Base-by-base conservation (phyloP, 345 rosid species). In the Durio zibethinus region DNA sequence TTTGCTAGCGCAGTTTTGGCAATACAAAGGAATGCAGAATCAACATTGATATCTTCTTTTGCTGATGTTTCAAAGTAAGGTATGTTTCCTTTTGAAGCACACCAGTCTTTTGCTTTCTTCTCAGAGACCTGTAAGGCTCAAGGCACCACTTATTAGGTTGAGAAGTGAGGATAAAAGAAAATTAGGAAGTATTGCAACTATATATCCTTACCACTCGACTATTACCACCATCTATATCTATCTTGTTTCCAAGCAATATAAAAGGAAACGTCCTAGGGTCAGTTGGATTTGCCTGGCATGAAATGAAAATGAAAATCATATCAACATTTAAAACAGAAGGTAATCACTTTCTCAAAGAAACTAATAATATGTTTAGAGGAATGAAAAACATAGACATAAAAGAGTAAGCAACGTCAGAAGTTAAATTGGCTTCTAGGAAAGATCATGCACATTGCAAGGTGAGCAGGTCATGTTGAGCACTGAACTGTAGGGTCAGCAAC, bases 51-150 rank as follows among this genome's bases (percentile, higher is more conserved):
- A 86, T 93, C 97, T 83, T 95, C 98, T 86, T 95, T 95, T 43
- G 99, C 99, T 23, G 98, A 95, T 72, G 97, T 95, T 88, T 95
- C 99, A 77, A 86, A 92, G 86, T 95, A 95, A 47, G 93, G 90
- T 72, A 95, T 91, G 84, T 90, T 89, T 65, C 98, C 97, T 78
- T 90, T 95, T 11, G 94, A 82, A 57, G 89, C 90, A 78, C 99
- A 95, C 99, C 99, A 95, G 29, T 95, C 99, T 84, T 89, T 88
- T 35, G 99, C 99, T 86, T 93, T 95, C 92, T 93, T 95, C 85
- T 95, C 96, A 60, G 99, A 95, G 59, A 95, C 99, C 99, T 94
- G 73, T 74, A 68, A 21, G 67, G 36, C 36, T 54, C 73, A 67
- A 68, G 61, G 33, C 47, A 72, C 29, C 33, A 63, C 59, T 10